A percentile compares a stretch with the other conserved stretches of the same genome.
Conservation (phyloP, 164 flowering plant genomes). For the Malania oleifera region DNA sequence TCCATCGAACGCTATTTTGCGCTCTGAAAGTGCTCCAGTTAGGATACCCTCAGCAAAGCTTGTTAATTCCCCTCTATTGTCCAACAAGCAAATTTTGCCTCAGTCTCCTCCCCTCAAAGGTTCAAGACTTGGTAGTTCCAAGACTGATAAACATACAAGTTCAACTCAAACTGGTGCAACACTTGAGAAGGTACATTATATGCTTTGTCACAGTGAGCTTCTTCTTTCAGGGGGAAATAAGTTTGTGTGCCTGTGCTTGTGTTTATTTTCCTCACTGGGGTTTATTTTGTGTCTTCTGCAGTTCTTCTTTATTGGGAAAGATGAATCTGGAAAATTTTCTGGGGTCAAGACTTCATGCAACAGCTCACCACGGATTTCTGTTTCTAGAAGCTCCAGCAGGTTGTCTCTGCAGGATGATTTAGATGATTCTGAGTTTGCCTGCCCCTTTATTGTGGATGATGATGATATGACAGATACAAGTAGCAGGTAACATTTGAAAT, state of each 20-base stretch:
- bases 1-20: constrained; percentile 41
- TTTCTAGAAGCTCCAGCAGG: constrained; percentile 74
- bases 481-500: constrained; percentile 48
- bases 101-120: constrained; percentile 55
- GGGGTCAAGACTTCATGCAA: constrained; percentile 45
- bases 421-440: constrained; percentile 65
- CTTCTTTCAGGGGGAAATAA: background rate
- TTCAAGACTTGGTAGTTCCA: constrained; percentile 27
- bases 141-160: constrained; percentile 30
- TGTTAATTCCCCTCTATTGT: constrained; percentile 24
- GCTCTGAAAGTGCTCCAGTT: constrained; percentile 80
- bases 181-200: constrained; percentile 54
- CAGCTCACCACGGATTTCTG: constrained; percentile 47
- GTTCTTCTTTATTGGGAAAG: constrained; percentile 44
- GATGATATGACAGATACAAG: constrained; percentile 55
- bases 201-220: background rate
- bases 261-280: background rate
- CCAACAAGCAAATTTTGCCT: constrained; percentile 36
- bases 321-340: constrained; percentile 40
- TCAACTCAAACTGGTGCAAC: constrained; percentile 24
- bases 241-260: background rate
- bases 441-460: constrained; percentile 74
- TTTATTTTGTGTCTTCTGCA: constrained; percentile 23
- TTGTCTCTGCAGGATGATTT: constrained; percentile 62
- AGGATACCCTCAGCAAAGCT: constrained; percentile 41